Evolutionary conservation across 768 basidiomycete species (phyloP).

Genomic region (Pleurotus sapidus): DNA sequence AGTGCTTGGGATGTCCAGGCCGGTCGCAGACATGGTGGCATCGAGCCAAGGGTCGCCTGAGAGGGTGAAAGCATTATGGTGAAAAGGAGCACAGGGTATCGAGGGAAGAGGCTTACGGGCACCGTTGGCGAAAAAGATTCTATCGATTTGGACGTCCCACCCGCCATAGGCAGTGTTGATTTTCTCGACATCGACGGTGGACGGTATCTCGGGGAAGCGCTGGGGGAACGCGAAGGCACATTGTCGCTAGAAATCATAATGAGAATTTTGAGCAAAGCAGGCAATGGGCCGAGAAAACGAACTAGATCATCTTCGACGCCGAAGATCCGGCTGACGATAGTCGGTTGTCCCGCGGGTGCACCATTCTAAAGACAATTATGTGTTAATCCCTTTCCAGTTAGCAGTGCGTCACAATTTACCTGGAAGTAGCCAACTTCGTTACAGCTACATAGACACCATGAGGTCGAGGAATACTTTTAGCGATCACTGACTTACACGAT

Average conservation of each 20-base stretch:
- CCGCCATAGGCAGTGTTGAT: conserved; percentile 55
- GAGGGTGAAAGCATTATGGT: neutral
- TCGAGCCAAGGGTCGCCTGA: conserved; percentile 75
- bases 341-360: conserved; percentile 32
- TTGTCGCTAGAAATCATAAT: conserved; percentile 43
- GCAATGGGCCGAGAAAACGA: conserved; percentile 8
- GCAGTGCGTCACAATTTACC: conserved; percentile 19
- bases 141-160: conserved; percentile 55
- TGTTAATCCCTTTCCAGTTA: neutral
- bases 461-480: too few relatives aligned
- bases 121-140: conserved; percentile 69
- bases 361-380: conserved; percentile 29
- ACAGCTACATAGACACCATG: conserved; percentile 38
- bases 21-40: conserved; percentile 62
- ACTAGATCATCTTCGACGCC: conserved; percentile 55
- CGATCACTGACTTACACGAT: conserved; percentile 42
- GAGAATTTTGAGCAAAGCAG: neutral
- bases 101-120: conserved; percentile 40
- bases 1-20: conserved; percentile 42
- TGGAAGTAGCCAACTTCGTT: conserved; percentile 66
- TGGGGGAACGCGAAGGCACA: conserved; percentile 66
- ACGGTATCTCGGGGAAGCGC: conserved; percentile 34
- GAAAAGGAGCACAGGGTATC: neutral
- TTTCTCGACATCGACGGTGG: conserved; percentile 33
- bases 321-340: conserved; percentile 52